phyloP scores from a whole-genome alignment of 495 filamentous ascomycete species.

The Aspergillus ellipticus region DNA sequence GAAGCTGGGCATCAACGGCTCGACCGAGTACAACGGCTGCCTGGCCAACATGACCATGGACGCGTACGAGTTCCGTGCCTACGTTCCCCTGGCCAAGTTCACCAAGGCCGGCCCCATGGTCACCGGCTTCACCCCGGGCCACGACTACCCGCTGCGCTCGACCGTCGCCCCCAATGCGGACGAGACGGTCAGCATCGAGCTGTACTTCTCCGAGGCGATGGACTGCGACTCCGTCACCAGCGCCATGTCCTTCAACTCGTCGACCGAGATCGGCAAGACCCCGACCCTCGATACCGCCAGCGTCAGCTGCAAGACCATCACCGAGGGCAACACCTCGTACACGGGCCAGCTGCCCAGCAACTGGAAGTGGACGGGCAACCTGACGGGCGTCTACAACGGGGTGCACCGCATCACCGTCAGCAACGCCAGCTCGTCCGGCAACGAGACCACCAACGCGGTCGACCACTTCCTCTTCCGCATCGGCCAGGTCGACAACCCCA shows the following conservation, averaged over 20 bases:
- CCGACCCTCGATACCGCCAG: conserved; percentile 37
- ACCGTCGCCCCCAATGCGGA: conserved; percentile 36
- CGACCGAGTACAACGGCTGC: conserved; percentile 52
- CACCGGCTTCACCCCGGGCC: conserved; percentile 60
- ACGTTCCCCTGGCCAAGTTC: conserved; percentile 50
- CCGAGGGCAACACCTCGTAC: conserved; percentile 17
- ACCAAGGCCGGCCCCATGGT: conserved; percentile 55
- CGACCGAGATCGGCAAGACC: conserved; percentile 35
- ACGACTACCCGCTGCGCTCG: conserved; percentile 56
- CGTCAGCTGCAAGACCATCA: conserved; percentile 40
- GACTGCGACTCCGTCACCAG: conserved; percentile 52
- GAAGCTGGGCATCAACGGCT: conserved; percentile 38
- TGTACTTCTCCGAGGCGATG: conserved; percentile 62
- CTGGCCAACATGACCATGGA: conserved; percentile 46
- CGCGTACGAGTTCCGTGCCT: conserved; percentile 60
- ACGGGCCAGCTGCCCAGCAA: conserved; percentile 48
- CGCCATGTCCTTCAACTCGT: conserved; percentile 50
- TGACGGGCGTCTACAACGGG: conserved; percentile 59
- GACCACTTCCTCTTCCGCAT: conserved; percentile 57
- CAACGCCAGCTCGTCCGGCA: conserved; percentile 44
- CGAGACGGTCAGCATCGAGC: conserved; percentile 42
- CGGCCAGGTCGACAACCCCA: conserved; percentile 54
- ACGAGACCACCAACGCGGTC: conserved; percentile 41
- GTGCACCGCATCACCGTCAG: conserved; percentile 57
- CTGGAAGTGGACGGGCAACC: conserved; percentile 50